Evolutionary conservation across 2,329 filamentous ascomycete species (phyloP), one percentile per base, ranked within the genome.

Genomic region (Epichloe aotearoae): DNA sequence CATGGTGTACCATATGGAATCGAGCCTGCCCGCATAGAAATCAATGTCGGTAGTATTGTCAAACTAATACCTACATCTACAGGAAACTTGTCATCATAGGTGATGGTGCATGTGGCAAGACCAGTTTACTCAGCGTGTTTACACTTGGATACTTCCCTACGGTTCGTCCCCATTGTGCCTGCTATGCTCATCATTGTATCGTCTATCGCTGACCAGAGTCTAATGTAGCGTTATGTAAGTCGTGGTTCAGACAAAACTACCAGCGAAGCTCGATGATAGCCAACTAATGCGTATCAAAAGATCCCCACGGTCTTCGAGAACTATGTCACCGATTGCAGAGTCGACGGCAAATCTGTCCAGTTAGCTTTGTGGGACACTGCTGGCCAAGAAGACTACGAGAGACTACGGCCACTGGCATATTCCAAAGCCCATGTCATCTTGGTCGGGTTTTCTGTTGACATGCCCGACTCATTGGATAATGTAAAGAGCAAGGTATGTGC

Each of bases 281-380:
- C 17, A 23, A 55, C 54, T 63, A 51, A 65, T 56, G n/a, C 47
- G 39, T 15, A 15, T 5, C 10, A 14, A 26, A 33, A 67, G 84
- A 90, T 95, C 48, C 93, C 93, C 1, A 98, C 93, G 45, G 93
- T 98, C 38, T 98, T 98, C 69, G 93, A 98, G 66, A 98, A 98
- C 73, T 98, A 98, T 64, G 93, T 98, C 57, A 98, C 93, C 60
- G 93, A 98, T 72, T 98, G 93, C 70, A 80, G 91, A 72, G 93
- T 98, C 54, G 93, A 98, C 66, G 93, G 93, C 63, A 95, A 95
- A 67, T 95, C 88, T n/a, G 93, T 98, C 39, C 93, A 98, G 72
- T 77, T 98, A 56, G 93, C 93, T 48, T 74, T 98, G 61, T 98
- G 93, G 93, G 93, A 98, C 82, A 98, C 93, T n/a, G 93, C 93